Percentiles rank a stretch among this genome's conserved stretches.
Evolutionary conservation across 345 rosid species (phyloP).

Genomic region (Citrus reticulata): DNA sequence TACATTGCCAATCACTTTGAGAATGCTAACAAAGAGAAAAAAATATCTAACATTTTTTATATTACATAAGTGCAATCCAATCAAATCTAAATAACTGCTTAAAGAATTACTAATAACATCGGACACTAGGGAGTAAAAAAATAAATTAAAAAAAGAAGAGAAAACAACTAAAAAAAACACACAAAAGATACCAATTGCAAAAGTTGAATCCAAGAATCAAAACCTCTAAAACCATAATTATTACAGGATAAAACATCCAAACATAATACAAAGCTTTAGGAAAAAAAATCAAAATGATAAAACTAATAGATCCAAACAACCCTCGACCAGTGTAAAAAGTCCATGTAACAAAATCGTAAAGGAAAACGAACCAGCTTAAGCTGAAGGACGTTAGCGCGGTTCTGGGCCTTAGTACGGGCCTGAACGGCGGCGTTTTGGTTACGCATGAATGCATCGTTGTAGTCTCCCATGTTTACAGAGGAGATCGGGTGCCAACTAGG

Average conservation of each 20-base stretch:
- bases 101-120: neutral
- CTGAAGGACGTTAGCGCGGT: constrained; percentile 90
- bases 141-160: neutral
- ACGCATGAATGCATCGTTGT: constrained; percentile 81
- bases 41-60: neutral
- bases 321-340: neutral
- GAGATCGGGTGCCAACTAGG: constrained; percentile 26
- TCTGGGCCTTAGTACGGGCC: constrained; percentile 84
- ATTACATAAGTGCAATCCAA: neutral
- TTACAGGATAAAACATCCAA: neutral
- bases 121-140: no score
- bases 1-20: neutral
- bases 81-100: neutral
- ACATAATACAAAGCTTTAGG: neutral
- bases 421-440: constrained; percentile 78
- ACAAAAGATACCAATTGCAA: neutral
- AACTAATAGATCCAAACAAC: neutral
- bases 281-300: neutral
- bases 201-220: neutral
- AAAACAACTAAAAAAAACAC: neutral
- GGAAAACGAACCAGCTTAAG: constrained; percentile 72
- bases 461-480: constrained; percentile 59
- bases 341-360: neutral
- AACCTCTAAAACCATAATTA: neutral
- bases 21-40: neutral